Evolutionary conservation across 192 early-diverging fungal species (phyloP).

Genomic region (Thamnidium elegans): DNA sequence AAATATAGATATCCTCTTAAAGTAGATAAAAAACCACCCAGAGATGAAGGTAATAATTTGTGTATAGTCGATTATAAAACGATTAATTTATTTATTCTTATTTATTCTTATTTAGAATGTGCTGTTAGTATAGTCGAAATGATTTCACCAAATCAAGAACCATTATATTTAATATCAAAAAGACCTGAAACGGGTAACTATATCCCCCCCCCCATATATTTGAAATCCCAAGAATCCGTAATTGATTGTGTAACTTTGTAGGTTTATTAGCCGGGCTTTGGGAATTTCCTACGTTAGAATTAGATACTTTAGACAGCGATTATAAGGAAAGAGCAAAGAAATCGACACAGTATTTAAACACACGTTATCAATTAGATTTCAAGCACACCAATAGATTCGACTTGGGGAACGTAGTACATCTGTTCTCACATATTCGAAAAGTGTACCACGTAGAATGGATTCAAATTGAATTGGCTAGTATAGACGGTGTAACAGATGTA

Average conservation of each 20-base stretch:
- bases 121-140: constrained; percentile 54
- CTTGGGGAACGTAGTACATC: constrained; percentile 53
- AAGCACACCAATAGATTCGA: constrained; percentile 33
- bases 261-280: constrained; percentile 71
- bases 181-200: constrained; percentile 47
- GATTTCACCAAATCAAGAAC: constrained; percentile 2
- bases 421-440: constrained; percentile 70
- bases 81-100: neutral
- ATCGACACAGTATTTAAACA: constrained; percentile 17
- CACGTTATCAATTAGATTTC: constrained; percentile 18
- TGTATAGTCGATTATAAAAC: neutral
- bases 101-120: constrained; percentile 39
- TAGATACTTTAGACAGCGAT: constrained; percentile 8
- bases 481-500: neutral
- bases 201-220: neutral
- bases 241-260: constrained; percentile 6
- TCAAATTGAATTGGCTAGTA: neutral
- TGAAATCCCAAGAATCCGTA: neutral
- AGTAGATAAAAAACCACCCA: constrained; percentile 54
- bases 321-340: constrained; percentile 19
- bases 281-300: constrained; percentile 64
- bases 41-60: constrained; percentile 51
- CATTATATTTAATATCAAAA: constrained; percentile 50
- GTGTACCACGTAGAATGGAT: constrained; percentile 49
- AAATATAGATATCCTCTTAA: constrained; percentile 56